Base-by-base conservation (phyloP, 495 filamentous ascomycete genomes). In the Penicillium macrosclerotiorum region DNA sequence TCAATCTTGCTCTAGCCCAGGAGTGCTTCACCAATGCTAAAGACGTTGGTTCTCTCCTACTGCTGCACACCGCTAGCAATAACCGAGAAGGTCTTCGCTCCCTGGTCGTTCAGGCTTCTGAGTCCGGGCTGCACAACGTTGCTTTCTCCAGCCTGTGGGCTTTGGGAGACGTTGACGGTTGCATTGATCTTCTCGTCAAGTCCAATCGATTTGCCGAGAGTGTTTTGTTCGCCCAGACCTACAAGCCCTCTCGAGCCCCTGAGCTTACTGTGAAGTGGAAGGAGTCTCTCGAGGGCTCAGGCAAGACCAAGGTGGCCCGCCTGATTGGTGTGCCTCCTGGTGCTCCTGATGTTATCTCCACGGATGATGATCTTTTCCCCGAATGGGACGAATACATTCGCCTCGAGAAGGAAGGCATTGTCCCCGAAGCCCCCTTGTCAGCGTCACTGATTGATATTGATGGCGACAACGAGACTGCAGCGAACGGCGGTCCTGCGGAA, bases 81-180 rank as follows among this genome's bases (percentile, higher is more conserved):
- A 85, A 95, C 65, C 71, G 75, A 20, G 79, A 81, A 19, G 91
- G 90, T 3, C 77, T 98, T 7, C 69, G 75, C 14, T 72, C 78
- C 22, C 76, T 98, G 17, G 85, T 84, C 0, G 63, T 72, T 5
- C 82, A 89, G 54, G 94, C 94, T 2, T 80, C 86, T 24, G 77
- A 76, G 20, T 78, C 86, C 0, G 88, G 87, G 11, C 79, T 85
- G 3, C 84, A 95, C 71, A 98, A 98, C 58, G 83, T 98, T 20
- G 87, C 89, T 4, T 98, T 98, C 64, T 86, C 84, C 23, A 86
- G 85, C 60, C 78, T 90, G 23, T 97, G 94, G 94, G 79, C 92
- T 39, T 65, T 93, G 2, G 88, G 83, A 25, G 89, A 97, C 57
- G 67, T 94, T 3, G 79, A 86, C 19, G 87, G 80, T 29, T 96